Evolutionary conservation across 139 green algal genomes (phyloP).

Genomic region (Auxenochlorella pyrenoidosa): DNA sequence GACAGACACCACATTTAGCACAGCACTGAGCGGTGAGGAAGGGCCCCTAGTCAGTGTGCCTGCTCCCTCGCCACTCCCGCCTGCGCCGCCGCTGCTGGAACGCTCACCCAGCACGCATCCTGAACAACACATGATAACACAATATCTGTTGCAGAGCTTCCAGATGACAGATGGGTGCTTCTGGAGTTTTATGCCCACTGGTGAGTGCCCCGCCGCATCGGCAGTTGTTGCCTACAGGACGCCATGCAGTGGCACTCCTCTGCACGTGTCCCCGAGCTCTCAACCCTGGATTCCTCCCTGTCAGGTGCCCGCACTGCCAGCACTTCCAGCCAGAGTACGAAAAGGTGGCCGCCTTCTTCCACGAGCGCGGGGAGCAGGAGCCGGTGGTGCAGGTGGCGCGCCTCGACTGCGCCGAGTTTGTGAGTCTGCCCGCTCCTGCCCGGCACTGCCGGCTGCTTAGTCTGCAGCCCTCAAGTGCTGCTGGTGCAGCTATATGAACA

Average conservation of each 20-base stretch:
- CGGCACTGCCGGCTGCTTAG: not conserved
- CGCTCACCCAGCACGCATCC: not conserved
- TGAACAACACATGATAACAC: too few relatives aligned
- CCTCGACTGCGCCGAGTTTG: slow-evolving; percentile 64
- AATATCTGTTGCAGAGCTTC: not conserved
- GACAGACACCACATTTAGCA: not conserved
- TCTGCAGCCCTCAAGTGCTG: not conserved
- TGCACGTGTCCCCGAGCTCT: not conserved
- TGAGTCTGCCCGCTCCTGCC: not conserved
- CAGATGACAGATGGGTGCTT: slow-evolving; percentile 29
- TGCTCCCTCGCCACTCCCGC: too few relatives aligned
- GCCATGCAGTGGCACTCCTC: not conserved
- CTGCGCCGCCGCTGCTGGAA: not conserved
- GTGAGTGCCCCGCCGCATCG: slow-evolving; percentile 1
- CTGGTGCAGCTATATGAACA: too few relatives aligned
- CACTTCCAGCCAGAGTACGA: slow-evolving; percentile 68
- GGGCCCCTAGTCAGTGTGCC: too few relatives aligned
- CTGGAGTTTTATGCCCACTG: slow-evolving; percentile 53
- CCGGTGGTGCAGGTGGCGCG: slow-evolving; percentile 55
- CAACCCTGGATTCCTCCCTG: not conserved
- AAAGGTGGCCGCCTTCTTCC: slow-evolving; percentile 55
- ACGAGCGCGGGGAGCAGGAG: slow-evolving; percentile 22
- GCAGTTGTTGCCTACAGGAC: too few relatives aligned
- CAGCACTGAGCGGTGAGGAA: not conserved
- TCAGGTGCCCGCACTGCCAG: slow-evolving; percentile 65